Conservation (phyloP, 2,329 filamentous ascomycete species). For the Setomelanomma holmii region DNA sequence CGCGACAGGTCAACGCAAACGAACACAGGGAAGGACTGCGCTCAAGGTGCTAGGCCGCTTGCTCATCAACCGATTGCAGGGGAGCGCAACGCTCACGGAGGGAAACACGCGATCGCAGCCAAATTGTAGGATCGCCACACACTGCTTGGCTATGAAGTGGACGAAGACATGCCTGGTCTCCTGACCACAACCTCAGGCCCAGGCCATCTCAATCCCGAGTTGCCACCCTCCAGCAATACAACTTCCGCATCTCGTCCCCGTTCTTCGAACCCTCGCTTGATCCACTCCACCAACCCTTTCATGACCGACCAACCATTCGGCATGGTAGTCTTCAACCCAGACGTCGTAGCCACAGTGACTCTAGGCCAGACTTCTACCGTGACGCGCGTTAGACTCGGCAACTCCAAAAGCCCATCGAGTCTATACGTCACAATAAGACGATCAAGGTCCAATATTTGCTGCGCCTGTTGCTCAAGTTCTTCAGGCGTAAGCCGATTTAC, state of each 20-base stretch:
- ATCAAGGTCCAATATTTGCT: neutral
- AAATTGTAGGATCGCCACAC: too few species aligned
- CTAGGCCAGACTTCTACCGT: conserved; percentile 9
- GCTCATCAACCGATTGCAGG: too few species aligned
- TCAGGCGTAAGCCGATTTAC: neutral
- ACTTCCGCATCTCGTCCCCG: conserved; percentile 1
- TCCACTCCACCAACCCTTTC: conserved; percentile 2
- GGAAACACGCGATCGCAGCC: too few species aligned
- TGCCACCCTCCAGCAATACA: conserved; percentile 1
- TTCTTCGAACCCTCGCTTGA: conserved; percentile 3
- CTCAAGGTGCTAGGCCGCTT: too few species aligned
- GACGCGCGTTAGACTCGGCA: neutral
- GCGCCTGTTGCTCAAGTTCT: neutral
- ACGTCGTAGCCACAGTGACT: neutral
- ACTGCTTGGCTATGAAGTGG: too few species aligned
- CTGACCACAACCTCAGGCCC: too few species aligned
- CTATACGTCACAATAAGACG: neutral
- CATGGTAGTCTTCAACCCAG: neutral
- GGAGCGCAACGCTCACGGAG: too few species aligned
- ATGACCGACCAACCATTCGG: conserved; percentile 7
- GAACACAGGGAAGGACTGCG: too few species aligned
- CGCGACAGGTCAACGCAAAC: too few species aligned
- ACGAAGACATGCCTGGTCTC: too few species aligned
- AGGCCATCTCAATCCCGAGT: conserved; percentile 3
- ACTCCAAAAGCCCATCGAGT: neutral